Evolutionary conservation across 2,329 filamentous ascomycete genomes (phyloP).

Genomic region (Fusarium lateritium): DNA sequence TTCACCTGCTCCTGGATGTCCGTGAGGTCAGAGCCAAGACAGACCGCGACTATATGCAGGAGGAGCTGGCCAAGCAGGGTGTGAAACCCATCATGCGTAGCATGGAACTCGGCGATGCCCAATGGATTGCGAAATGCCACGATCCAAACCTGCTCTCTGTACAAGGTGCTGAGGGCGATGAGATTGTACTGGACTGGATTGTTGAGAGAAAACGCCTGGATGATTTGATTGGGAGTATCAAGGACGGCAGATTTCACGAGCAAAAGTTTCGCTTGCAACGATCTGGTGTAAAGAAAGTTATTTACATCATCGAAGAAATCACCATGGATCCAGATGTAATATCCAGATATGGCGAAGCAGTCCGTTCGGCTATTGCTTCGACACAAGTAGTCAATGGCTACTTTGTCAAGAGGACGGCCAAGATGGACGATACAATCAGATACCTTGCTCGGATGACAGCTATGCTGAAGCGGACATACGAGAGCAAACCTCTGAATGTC

Average conservation of each 20-base stretch:
- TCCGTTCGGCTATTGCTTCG: slow-evolving; percentile 81
- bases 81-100: slow-evolving; percentile 76
- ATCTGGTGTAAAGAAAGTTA: slow-evolving; percentile 81
- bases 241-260: slow-evolving; percentile 85
- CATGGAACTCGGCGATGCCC: slow-evolving; percentile 80
- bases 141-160: slow-evolving; percentile 69
- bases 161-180: slow-evolving; percentile 74
- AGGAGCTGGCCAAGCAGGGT: slow-evolving; percentile 77
- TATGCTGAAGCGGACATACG: slow-evolving; percentile 76
- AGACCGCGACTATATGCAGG: slow-evolving; percentile 83
- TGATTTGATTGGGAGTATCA: slow-evolving; percentile 84
- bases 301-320: slow-evolving; percentile 85
- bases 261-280: slow-evolving; percentile 85
- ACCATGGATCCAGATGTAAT: slow-evolving; percentile 68
- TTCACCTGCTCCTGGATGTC: slow-evolving; percentile 80
- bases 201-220: slow-evolving; percentile 86
- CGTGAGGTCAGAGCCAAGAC: slow-evolving; percentile 81
- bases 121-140: slow-evolving; percentile 84
- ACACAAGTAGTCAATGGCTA: slow-evolving; percentile 85
- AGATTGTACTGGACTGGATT: slow-evolving; percentile 84
- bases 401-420: slow-evolving; percentile 82
- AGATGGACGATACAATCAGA: slow-evolving; percentile 82
- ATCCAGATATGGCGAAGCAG: slow-evolving; percentile 74
- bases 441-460: slow-evolving; percentile 82
- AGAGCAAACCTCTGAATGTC: slow-evolving; percentile 69